Evolutionary conservation across 768 basidiomycete species (phyloP).

Genomic region (Mrakia gelida): DNA sequence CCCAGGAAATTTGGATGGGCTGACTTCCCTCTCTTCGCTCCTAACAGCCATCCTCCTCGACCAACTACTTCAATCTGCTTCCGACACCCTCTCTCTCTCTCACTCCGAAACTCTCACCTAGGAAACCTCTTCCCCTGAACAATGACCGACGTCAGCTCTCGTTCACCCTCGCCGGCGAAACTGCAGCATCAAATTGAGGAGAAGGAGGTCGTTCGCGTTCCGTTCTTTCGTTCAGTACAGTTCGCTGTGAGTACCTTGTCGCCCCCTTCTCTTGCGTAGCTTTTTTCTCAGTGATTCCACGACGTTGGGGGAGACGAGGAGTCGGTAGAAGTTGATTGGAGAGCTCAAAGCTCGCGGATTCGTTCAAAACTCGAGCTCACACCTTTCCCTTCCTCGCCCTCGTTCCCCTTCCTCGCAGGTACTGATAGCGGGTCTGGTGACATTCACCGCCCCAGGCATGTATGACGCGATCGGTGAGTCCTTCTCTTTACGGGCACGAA

Average conservation of each 20-base stretch:
- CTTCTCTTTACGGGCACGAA: too few species aligned
- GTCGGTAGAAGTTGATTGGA: neutral
- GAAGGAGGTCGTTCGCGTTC: neutral
- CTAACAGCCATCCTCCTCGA: too few species aligned
- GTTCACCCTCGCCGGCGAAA: neutral
- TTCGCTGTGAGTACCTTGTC: conserved; percentile 5
- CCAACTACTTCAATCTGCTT: too few species aligned
- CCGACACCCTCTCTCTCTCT: neutral
- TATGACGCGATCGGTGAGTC: conserved; percentile 5
- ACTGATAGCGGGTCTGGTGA: conserved; percentile 11
- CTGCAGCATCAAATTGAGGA: neutral
- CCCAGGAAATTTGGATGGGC: too few species aligned
- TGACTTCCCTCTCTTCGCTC: too few species aligned
- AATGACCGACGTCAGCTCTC: neutral
- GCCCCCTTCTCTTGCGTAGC: neutral
- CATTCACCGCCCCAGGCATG: conserved; percentile 18
- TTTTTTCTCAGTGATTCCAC: too few species aligned
- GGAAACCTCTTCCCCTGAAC: too few species aligned
- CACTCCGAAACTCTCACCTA: neutral
- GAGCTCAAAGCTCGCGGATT: neutral
- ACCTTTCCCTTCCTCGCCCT: neutral
- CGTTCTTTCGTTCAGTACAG: conserved; percentile 8
- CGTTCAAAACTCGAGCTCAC: neutral
- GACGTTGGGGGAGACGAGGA: neutral
- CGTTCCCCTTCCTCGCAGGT: neutral